Base-by-base conservation (phyloP, 75 land plant species). In the Larix kaempferi region DNA sequence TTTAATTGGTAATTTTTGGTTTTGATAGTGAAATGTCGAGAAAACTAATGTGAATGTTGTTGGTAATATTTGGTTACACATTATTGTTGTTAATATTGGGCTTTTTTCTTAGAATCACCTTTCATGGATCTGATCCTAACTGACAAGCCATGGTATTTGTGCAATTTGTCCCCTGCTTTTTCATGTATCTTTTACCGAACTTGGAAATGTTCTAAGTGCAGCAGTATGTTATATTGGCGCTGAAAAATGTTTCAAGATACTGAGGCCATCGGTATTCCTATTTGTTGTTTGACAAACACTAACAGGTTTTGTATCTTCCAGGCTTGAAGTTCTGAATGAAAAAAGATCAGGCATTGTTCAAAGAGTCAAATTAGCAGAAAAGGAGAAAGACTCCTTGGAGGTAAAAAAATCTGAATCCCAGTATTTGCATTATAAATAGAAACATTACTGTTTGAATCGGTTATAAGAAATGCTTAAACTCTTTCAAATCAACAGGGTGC, bases 281-380 rank as follows among this genome's bases (percentile, higher is more conserved):
- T 62, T 62, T 62, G 12, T 49, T 49, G 54, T 11, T 11, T n/a
- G 52, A 41, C 52, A 41, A 4, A 69, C 23, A 69, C n/a, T 69
- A 22, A 69, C n/a, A 39, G 44, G 2, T 41, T 69, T 69, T 17
- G 49, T 8, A 41, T 69, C 25, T 57, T 76, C 21, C 78, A 96
- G 99, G 85, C 80, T 96, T 67, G 99, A 96, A 78, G 63, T 78
- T 13, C 85, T 96, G 17, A 94, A 96, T 83, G 99, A 94, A 80
- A 94, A 88, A 73, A 76, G 95, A 37, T 82, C 91, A 73, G 85
- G 91, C 19, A 89, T 92, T 25, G 98, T 96, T 69, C 99, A 96
- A 76, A 91, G 96, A 84, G 99, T 96, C 11, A 96, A 96, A 76
- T 76, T 94, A 73, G 95, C 99, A 60, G 99, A 96, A 80, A 96